Base-by-base conservation (phyloP, 495 filamentous ascomycete species). In the Gamarada debralockiae region DNA sequence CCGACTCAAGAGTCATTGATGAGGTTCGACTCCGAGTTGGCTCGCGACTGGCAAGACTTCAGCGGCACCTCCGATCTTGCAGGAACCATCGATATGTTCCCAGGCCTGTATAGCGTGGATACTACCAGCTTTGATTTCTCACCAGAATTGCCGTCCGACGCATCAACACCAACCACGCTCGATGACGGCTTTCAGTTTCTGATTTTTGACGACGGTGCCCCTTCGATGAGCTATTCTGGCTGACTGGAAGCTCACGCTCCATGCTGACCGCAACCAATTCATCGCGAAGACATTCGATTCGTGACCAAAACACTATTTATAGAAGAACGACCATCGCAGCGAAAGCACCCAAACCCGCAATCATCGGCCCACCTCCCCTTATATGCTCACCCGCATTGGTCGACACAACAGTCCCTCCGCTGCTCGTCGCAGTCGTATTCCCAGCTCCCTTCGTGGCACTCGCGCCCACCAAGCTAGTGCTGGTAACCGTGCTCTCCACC, bases 281-380 rank as follows among this genome's bases (percentile, higher is more conserved):
- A n/a, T n/a, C n/a, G n/a, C n/a, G n/a, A n/a, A n/a, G n/a, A n/a
- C n/a, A n/a, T n/a, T n/a, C n/a, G n/a, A n/a, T n/a, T n/a, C n/a
- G n/a, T n/a, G 10, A 29, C 27, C 27, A 29, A 29, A n/a, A n/a
- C n/a, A 5, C 27, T 42, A 46, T 25, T 25, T 58, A 58, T 45
- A 58, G 46, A 6, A 50, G 23, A 18, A 42, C 46, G 27, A 58
- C 20, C 1, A 44, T 50, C 20, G 50, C 56, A 21, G 45, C 56
- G 7, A 53, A 39, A 15, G 56, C 56, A 36, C 50, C 56, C n/a
- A 58, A 37, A 7, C 56, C 56, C 2, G 56, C 56, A 48, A 58
- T 48, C 18, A 53, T 31, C 0, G 44, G 50, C 17, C 48, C 55
- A 27, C 31, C 34, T 1, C 21, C 21, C 14, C 21, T 46, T 5